Percentiles rank a stretch among this genome's conserved stretches.
These are phyloP conservation scores for Penicillium sp. DNA, from an alignment of 2,329 filamentous ascomycete genomes.

Conservation along the genomic window DNA sequence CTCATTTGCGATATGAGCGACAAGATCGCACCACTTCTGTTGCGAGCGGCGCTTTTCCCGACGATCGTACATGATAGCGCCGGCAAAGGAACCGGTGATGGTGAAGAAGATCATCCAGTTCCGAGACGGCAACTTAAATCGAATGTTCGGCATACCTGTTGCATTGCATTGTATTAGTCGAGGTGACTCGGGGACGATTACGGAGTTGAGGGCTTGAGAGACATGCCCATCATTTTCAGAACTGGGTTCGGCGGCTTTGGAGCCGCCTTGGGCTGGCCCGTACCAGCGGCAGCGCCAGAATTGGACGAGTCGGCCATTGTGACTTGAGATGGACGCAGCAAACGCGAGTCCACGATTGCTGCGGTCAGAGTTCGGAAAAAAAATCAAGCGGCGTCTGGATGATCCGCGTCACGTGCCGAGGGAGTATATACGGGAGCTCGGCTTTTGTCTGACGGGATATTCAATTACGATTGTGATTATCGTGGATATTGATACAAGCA, in stretches of 20 bases:
- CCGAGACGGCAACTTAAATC: constrained; percentile 82
- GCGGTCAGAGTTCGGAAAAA: constrained; percentile 20
- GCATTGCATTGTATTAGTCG: constrained; percentile 13
- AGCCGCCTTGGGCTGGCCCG: constrained; percentile 42
- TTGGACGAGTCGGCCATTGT: constrained; percentile 42
- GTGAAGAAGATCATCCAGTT: constrained; percentile 98
- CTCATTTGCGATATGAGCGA: constrained; percentile 80
- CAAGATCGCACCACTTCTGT: constrained; percentile 80
- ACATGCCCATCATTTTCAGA: constrained; percentile 67
- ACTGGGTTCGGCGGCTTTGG: constrained; percentile 65
- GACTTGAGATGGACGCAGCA: constrained; percentile 1
- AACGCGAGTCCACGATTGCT: neutral
- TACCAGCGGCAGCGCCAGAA: constrained; percentile 37
- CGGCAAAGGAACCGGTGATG: constrained; percentile 73
- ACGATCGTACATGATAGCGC: constrained; percentile 86
- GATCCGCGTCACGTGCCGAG: constrained; percentile 22
- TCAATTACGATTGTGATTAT: too few species aligned
- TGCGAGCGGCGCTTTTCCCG: constrained; percentile 84
- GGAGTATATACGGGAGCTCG: neutral
- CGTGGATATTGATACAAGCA: neutral
- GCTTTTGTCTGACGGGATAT: neutral
- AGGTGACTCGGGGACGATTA: neutral
- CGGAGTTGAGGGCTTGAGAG: neutral
- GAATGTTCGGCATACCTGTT: constrained; percentile 77
- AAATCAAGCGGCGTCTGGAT: constrained; percentile 17